A percentile compares a stretch with the other conserved stretches of the same genome.
Conservation (phyloP, 1,139 yeast genomes). For the Pichia sp. region DNA sequence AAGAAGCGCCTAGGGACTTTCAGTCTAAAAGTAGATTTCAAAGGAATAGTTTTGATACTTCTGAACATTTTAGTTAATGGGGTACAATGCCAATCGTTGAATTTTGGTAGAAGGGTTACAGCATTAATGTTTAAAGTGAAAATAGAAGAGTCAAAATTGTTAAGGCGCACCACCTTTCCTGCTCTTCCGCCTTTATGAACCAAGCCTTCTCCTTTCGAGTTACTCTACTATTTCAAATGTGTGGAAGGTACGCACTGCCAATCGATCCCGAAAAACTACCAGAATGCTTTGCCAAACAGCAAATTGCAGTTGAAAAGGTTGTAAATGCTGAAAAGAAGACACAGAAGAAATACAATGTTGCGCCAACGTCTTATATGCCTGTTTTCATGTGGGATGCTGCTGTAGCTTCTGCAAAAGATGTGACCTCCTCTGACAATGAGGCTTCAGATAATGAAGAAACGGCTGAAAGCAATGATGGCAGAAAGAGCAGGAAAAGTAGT, state of each 20-base stretch:
- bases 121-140: no score
- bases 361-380: conserved; percentile 45
- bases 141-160: no score
- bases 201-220: no score
- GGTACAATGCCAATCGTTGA: no score
- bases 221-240: no score
- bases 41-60: not conserved
- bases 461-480: not conserved
- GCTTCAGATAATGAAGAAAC: conserved; percentile 32
- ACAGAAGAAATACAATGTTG: conserved; percentile 37
- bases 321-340: conserved; percentile 12
- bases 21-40: not conserved
- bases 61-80: no score
- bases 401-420: conserved; percentile 8
- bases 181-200: no score
- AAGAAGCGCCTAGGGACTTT: not conserved
- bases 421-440: no score
- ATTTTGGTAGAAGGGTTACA: no score
- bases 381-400: conserved; percentile 43
- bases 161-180: no score
- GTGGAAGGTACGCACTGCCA: conserved; percentile 42
- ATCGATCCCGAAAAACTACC: conserved; percentile 24
- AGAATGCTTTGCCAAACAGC: conserved; percentile 19
- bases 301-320: conserved; percentile 20
- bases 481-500: not conserved